phyloP scores from a whole-genome alignment of 768 basidiomycete genomes.

The Psilocybe azurescens region DNA sequence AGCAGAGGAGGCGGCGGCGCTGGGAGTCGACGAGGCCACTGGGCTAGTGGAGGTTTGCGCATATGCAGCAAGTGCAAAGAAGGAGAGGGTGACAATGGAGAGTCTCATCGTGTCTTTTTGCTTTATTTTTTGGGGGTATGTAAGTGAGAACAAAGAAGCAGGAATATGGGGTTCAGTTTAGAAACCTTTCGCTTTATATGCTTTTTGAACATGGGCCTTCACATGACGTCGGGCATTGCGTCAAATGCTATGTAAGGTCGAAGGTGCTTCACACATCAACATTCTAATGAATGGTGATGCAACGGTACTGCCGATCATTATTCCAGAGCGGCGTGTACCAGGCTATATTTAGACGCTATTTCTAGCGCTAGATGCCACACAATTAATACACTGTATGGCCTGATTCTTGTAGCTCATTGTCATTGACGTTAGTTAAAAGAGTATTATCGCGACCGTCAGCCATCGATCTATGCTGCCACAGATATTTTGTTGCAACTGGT shows the following conservation, averaged over 20 bases:
- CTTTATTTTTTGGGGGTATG: background rate
- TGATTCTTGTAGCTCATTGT: no score
- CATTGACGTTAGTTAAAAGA: no score
- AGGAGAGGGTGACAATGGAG: background rate
- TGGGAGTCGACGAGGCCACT: background rate
- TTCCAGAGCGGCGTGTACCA: background rate
- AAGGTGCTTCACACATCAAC: background rate
- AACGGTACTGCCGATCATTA: background rate
- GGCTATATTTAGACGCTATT: background rate
- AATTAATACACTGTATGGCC: no score
- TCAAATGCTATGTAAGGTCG: background rate
- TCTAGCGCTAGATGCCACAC: no score
- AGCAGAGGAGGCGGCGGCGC: background rate
- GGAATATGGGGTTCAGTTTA: background rate
- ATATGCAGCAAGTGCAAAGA: slow-evolving; percentile 2
- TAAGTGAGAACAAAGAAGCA: background rate
- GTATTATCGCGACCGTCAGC: no score
- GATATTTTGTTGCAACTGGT: no score
- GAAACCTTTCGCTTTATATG: background rate
- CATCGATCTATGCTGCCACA: no score
- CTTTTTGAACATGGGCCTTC: background rate
- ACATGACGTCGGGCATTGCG: background rate
- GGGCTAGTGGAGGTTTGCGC: background rate
- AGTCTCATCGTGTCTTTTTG: background rate
- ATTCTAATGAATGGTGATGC: slow-evolving; percentile 1